phyloP scores from a whole-genome alignment of 345 rosid genomes.

The Mangifera indica region DNA sequence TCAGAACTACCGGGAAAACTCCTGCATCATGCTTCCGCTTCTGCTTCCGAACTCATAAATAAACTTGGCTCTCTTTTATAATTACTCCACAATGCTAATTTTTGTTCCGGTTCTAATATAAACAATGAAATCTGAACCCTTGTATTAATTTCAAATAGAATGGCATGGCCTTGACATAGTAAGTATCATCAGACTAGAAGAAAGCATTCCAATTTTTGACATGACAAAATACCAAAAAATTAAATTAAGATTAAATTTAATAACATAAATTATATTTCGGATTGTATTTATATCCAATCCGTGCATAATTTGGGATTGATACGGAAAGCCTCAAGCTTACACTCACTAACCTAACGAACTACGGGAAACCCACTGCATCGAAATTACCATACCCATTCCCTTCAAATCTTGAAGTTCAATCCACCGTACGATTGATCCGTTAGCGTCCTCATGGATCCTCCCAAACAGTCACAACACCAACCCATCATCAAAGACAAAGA shows the following conservation, averaged over 20 bases:
- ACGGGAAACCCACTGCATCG: background rate
- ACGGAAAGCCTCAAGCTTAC: too few relatives aligned
- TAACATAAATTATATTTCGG: too few relatives aligned
- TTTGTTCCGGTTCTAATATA: background rate
- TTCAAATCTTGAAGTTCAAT: background rate
- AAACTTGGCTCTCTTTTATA: constrained; percentile 7
- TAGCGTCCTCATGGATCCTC: constrained; percentile 48
- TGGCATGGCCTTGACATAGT: too few relatives aligned
- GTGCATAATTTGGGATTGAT: too few relatives aligned
- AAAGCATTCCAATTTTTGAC: too few relatives aligned
- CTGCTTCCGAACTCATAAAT: constrained; percentile 39
- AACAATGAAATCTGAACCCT: background rate
- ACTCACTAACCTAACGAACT: too few relatives aligned
- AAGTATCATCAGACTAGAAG: too few relatives aligned
- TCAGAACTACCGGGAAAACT: constrained; percentile 51
- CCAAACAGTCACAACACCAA: constrained; percentile 23
- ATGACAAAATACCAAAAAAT: too few relatives aligned
- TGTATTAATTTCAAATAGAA: too few relatives aligned
- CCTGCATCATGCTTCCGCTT: constrained; percentile 56
- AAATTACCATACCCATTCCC: background rate
- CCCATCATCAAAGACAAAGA: constrained; percentile 50
- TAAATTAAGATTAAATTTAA: too few relatives aligned
- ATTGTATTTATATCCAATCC: too few relatives aligned
- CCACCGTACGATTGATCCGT: constrained; percentile 7
- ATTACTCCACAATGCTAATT: background rate